A percentile compares a stretch with the other conserved stretches of the same genome.
phyloP scores from a whole-genome alignment of 2,329 filamentous ascomycete species.

The Claviceps spartinae region DNA sequence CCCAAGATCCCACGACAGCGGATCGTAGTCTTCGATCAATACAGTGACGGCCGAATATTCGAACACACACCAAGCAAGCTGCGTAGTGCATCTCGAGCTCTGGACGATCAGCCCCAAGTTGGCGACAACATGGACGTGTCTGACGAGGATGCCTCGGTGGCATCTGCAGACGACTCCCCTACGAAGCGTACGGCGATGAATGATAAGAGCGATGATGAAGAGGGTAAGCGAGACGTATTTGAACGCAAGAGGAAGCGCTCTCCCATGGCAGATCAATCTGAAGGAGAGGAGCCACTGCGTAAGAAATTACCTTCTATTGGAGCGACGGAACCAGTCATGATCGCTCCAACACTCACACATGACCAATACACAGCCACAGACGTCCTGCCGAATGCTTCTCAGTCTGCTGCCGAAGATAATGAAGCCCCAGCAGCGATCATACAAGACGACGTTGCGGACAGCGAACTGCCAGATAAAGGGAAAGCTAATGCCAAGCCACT shows the following conservation, averaged over 20 bases:
- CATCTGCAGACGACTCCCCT: conserved; percentile 23
- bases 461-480: conserved; percentile 18
- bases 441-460: conserved; percentile 11
- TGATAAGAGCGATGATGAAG: conserved; percentile 17
- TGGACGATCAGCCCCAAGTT: conserved; percentile 21
- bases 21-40: conserved; percentile 45
- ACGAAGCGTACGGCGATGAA: conserved; percentile 18
- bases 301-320: conserved; percentile 40
- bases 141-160: conserved; percentile 24
- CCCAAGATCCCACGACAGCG: conserved; percentile 53
- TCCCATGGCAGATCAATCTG: conserved; percentile 28
- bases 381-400: conserved; percentile 24
- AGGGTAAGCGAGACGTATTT: conserved; percentile 19
- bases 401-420: conserved; percentile 35
- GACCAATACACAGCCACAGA: conserved; percentile 24
- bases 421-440: conserved; percentile 17
- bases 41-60: conserved; percentile 38
- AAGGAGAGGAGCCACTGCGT: conserved; percentile 33
- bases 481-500: conserved; percentile 24
- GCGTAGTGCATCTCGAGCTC: conserved; percentile 29
- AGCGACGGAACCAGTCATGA: conserved; percentile 23
- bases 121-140: conserved; percentile 27
- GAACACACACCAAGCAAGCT: conserved; percentile 68
- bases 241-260: conserved; percentile 39
- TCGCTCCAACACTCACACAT: conserved; percentile 18